Percentiles rank a stretch among this genome's conserved stretches.
Evolutionary conservation across 2,329 filamentous ascomycete species (phyloP).

Genomic region (Curvularia verruculosa): DNA sequence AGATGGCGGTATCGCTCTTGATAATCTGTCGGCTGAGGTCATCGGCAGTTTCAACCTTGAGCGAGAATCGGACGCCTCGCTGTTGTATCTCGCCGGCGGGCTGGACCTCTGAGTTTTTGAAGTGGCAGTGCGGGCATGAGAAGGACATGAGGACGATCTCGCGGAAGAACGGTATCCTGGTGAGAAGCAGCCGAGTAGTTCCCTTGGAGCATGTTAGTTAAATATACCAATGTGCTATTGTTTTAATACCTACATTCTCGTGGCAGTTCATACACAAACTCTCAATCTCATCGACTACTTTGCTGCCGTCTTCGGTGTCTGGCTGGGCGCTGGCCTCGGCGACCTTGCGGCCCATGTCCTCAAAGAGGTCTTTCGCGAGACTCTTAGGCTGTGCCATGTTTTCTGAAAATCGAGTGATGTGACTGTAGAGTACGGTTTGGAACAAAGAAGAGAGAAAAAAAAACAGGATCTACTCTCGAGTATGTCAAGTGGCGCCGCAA

Average conservation of each 20-base stretch:
- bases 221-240: slow-evolving; percentile 1
- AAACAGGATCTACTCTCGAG: neutral
- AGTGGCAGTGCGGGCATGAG: slow-evolving; percentile 84
- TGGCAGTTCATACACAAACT: slow-evolving; percentile 63
- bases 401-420: neutral
- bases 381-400: slow-evolving; percentile 46
- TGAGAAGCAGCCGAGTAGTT: slow-evolving; percentile 82
- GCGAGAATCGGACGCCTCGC: slow-evolving; percentile 81
- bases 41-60: slow-evolving; percentile 72
- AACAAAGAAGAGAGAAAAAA: no score
- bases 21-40: slow-evolving; percentile 89
- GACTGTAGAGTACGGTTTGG: neutral
- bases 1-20: slow-evolving; percentile 85
- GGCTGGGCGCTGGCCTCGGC: slow-evolving; percentile 48
- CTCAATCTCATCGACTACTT: slow-evolving; percentile 60
- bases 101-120: slow-evolving; percentile 93
- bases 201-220: slow-evolving; percentile 63
- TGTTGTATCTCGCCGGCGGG: slow-evolving; percentile 90
- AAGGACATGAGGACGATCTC: slow-evolving; percentile 99
- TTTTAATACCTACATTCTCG: slow-evolving; percentile 51
- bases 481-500: slow-evolving; percentile 10
- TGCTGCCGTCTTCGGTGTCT: slow-evolving; percentile 47
- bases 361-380: slow-evolving; percentile 57
- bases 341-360: slow-evolving; percentile 59
- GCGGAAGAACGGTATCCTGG: slow-evolving; percentile 94